phyloP scores from a whole-genome alignment of 192 early-diverging fungal species.

The Backusella sp. region DNA sequence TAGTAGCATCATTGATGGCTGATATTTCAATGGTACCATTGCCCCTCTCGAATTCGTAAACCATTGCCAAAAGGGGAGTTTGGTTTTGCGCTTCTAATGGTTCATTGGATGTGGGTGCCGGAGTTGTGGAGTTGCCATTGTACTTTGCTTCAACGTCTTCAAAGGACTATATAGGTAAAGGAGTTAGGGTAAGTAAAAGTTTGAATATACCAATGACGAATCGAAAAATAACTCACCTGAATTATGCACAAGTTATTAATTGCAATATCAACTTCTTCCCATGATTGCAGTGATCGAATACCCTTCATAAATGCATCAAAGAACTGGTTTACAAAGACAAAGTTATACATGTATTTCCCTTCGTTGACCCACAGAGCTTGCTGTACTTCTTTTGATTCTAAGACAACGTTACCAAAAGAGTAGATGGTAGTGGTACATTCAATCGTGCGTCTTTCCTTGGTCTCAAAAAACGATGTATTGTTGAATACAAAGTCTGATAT shows the following conservation, averaged over 20 bases:
- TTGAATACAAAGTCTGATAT: constrained; percentile 42
- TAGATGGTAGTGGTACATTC: constrained; percentile 47
- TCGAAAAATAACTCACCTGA: constrained; percentile 29
- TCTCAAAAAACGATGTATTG: constrained; percentile 44
- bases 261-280: constrained; percentile 51
- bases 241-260: constrained; percentile 47
- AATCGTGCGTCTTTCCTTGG: constrained; percentile 38
- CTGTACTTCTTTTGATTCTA: constrained; percentile 46
- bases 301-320: constrained; percentile 53
- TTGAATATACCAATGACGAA: neutral
- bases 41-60: constrained; percentile 55
- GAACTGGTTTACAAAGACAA: constrained; percentile 54
- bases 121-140: neutral
- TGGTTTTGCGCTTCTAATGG: neutral
- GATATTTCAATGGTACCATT: constrained; percentile 48
- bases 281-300: constrained; percentile 37
- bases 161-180: constrained; percentile 22
- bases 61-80: constrained; percentile 39
- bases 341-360: constrained; percentile 41
- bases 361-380: constrained; percentile 39
- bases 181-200: neutral
- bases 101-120: neutral
- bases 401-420: constrained; percentile 46
- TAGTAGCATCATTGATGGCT: constrained; percentile 33
- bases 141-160: constrained; percentile 29